Evolutionary conservation across 768 basidiomycete species (phyloP).

Genomic region (Lentinula sp.): DNA sequence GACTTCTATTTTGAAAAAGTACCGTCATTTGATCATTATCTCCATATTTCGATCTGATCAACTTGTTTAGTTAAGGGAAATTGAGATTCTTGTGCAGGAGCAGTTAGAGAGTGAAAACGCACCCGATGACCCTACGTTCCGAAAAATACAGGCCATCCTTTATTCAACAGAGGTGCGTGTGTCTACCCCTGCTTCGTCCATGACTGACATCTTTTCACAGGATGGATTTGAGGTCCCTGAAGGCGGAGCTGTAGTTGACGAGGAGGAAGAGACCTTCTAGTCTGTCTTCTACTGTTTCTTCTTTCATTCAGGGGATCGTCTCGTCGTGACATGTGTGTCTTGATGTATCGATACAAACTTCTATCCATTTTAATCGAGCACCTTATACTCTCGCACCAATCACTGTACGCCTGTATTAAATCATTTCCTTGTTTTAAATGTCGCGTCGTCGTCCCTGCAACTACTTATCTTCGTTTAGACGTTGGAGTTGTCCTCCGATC

Average conservation of each 20-base stretch:
- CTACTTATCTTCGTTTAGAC: too few relatives aligned
- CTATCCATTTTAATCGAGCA: not conserved
- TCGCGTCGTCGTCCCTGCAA: too few relatives aligned
- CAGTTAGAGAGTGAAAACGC: constrained; percentile 64
- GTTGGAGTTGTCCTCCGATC: too few relatives aligned
- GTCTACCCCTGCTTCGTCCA: constrained; percentile 6
- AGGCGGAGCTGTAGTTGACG: constrained; percentile 20
- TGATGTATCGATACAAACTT: not conserved
- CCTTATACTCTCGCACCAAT: not conserved
- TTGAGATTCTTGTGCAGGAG: constrained; percentile 87
- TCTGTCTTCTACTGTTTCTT: not conserved
- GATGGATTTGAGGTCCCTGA: constrained; percentile 94
- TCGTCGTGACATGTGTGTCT: not conserved
- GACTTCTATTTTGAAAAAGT: constrained; percentile 99
- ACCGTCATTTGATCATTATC: constrained; percentile 13
- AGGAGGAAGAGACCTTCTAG: constrained; percentile 10
- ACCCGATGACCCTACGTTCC: constrained; percentile 55
- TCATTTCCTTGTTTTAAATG: too few relatives aligned
- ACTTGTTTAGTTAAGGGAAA: constrained; percentile 73
- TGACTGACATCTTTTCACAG: constrained; percentile 29
- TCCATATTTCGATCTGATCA: constrained; percentile 5
- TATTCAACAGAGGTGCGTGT: constrained; percentile 84
- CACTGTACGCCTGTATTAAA: not conserved
- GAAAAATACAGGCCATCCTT: constrained; percentile 85
- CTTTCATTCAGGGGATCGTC: not conserved